Conservation (phyloP, 139 green algal genomes). For the Protoeuglena noctilucae region DNA sequence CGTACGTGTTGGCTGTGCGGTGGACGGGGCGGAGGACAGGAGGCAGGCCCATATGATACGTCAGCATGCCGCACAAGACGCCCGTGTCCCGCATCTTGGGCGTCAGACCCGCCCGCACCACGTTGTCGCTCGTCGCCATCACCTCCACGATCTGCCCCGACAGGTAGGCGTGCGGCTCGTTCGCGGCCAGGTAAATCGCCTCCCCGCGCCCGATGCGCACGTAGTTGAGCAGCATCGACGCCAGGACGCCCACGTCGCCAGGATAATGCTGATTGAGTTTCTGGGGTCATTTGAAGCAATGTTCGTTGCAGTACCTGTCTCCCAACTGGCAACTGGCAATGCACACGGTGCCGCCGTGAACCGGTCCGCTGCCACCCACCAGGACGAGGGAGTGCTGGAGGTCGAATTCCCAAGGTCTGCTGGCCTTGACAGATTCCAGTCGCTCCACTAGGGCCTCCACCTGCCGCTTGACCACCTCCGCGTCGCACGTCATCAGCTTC, state of each 20-base stretch:
- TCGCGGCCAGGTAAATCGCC: slow-evolving; percentile 75
- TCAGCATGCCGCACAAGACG: slow-evolving; percentile 74
- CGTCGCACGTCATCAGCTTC: slow-evolving; percentile 59
- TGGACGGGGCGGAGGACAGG: not conserved
- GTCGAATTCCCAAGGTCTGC: too few species aligned
- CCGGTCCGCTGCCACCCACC: too few species aligned
- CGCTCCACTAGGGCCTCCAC: slow-evolving; percentile 34
- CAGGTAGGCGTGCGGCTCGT: slow-evolving; percentile 95
- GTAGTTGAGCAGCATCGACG: slow-evolving; percentile 84
- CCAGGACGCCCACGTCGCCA: slow-evolving; percentile 76
- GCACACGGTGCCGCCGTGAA: too few species aligned
- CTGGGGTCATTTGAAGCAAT: too few species aligned
- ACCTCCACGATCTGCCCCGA: slow-evolving; percentile 69
- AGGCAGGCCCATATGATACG: slow-evolving; percentile 49
- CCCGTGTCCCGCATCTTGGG: slow-evolving; percentile 77
- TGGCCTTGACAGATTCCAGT: too few species aligned
- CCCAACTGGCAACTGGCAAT: too few species aligned
- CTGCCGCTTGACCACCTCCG: slow-evolving; percentile 11
- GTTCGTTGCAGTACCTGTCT: too few species aligned
- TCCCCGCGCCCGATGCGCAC: slow-evolving; percentile 42
- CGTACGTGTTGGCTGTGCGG: slow-evolving; percentile 28
- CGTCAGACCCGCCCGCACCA: slow-evolving; percentile 87
- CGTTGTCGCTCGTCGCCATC: slow-evolving; percentile 94
- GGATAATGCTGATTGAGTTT: slow-evolving; percentile 88
- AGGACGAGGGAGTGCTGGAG: too few species aligned